These are phyloP conservation scores for Acer yangbiense DNA, from an alignment of 345 rosid species.

Conservation along the genomic window DNA sequence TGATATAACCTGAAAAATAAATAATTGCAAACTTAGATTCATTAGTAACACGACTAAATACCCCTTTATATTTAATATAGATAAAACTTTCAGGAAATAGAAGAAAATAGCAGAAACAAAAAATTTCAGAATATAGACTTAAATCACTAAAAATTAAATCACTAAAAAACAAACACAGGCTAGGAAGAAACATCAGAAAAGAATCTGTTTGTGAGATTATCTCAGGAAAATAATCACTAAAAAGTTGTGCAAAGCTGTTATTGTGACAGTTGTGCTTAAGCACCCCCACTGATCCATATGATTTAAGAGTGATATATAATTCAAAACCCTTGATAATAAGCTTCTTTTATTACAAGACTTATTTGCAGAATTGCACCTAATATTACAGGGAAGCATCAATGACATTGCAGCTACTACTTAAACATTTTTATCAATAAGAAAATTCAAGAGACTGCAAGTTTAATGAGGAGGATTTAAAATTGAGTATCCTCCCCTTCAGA, in stretches of 20 bases:
- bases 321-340: slow-evolving; percentile 1
- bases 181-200: background rate
- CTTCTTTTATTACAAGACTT: background rate
- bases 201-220: background rate
- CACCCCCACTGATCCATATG: background rate
- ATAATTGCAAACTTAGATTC: slow-evolving; percentile 16
- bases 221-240: background rate
- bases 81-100: background rate
- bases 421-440: slow-evolving; percentile 4
- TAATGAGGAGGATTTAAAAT: background rate
- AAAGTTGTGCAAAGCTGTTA: background rate
- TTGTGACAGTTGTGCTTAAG: background rate
- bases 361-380: slow-evolving; percentile 15
- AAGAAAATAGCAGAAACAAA: background rate
- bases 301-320: background rate
- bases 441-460: slow-evolving; percentile 1
- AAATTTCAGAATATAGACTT: background rate
- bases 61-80: slow-evolving; percentile 3
- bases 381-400: background rate
- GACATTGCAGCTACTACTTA: slow-evolving; percentile 8
- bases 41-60: background rate
- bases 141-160: background rate
- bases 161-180: background rate
- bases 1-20: slow-evolving; percentile 74
- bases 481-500: too few species aligned